Base-by-base conservation (phyloP, 2,329 filamentous ascomycete species). In the Uncinocarpus reesii region DNA sequence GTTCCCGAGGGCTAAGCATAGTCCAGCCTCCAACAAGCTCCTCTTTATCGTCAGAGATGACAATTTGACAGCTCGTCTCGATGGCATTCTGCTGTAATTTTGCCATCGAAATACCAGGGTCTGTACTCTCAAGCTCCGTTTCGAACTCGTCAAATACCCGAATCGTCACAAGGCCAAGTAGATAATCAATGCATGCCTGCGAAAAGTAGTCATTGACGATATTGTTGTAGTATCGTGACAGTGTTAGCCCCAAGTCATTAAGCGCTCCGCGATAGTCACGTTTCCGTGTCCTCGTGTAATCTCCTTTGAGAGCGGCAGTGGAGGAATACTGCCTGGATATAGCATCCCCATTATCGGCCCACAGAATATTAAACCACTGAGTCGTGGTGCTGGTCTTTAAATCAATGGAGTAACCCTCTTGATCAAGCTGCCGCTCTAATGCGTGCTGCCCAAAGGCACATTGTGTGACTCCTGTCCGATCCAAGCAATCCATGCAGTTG, bases 191-290 rank as follows among this genome's bases (percentile, higher is more conserved):
- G 43, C 86, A 86, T 0, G 88, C 86, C 64, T 98, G 92, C 18
- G 89, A 84, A 66, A 96, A 96, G 65, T 94, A 95, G 67, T 98
- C 92, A 57, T 94, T 95, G 55, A 98, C 88, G 67, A 96, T 92
- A 56, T 95, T 96, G 61, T 76, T 83, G 61, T 80, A 83, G 61
- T 82, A 81, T 7, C 66, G 61, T 5, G 86, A 90, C 35, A 98
- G 71, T 0, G 89, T 95, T 42, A 96, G 73, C 0, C 88, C 86
- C 43, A 95, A 80, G 60, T 98, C 92, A 29, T 90, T 94, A 50
- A 98, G 67, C 0, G 90, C 90, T 2, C 92, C 92, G 1, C 86
- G 82, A 59, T 94, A 92, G 61, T 96, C 84, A 38, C 92, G 79
- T 67, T 93, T 95, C 49, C 83, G 77, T 2, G 89, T 95, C 37